Percentiles rank a stretch among this genome's conserved stretches.
These are phyloP conservation scores for Elsinoe ampelina DNA, from an alignment of 2,329 filamentous ascomycete genomes.

Conservation along the genomic window DNA sequence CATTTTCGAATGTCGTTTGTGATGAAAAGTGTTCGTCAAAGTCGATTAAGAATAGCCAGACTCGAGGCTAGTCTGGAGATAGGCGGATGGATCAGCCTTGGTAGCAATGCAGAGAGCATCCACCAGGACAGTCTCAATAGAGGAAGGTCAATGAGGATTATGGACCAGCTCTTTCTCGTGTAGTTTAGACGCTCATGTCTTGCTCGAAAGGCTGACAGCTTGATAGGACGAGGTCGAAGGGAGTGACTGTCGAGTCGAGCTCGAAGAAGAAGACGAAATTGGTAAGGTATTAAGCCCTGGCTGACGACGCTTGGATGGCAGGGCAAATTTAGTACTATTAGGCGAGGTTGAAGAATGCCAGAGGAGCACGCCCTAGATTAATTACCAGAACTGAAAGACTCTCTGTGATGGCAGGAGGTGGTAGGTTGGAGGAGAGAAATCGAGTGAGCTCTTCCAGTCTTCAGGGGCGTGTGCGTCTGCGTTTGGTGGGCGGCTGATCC, in stretches of 20 bases:
- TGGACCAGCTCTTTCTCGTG: background rate
- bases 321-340: constrained; percentile 2
- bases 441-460: background rate
- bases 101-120: background rate
- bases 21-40: background rate
- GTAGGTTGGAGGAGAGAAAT: constrained; percentile 3
- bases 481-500: background rate
- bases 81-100: background rate
- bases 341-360: background rate
- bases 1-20: background rate
- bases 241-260: constrained; percentile 8
- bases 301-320: constrained; percentile 6
- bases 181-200: background rate
- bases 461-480: constrained; percentile 7
- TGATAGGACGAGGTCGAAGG: background rate
- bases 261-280: background rate
- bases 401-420: background rate
- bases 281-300: constrained; percentile 7
- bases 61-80: too few species aligned
- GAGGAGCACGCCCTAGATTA: constrained; percentile 3
- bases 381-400: constrained; percentile 5
- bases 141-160: background rate
- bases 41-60: background rate
- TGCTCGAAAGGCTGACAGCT: background rate
- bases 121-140: background rate